Percentiles rank a stretch among this genome's conserved stretches.
These are phyloP conservation scores for Hymenotorrendiella dingleyae DNA, from an alignment of 2,329 filamentous ascomycete genomes.

Conservation along the genomic window DNA sequence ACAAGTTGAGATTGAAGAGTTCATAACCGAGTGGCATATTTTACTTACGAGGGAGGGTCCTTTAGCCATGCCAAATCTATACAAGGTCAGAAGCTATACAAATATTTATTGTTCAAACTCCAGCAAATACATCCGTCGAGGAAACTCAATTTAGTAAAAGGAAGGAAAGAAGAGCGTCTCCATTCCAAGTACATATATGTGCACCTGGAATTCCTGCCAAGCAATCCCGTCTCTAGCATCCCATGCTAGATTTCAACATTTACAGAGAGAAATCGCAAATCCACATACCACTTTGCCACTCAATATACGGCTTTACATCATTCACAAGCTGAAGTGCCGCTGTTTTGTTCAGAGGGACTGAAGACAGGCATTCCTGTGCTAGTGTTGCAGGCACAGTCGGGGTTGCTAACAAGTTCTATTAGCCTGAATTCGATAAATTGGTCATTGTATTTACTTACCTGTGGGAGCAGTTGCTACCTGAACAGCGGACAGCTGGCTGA, in stretches of 20 bases:
- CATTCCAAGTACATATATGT: no score
- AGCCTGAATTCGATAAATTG: background rate
- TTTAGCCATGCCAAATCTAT: slow-evolving; percentile 34
- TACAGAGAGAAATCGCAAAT: slow-evolving; percentile 1
- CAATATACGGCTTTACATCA: slow-evolving; percentile 24
- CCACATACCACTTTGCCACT: slow-evolving; percentile 27
- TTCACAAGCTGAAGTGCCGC: slow-evolving; percentile 24
- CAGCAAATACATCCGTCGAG: background rate
- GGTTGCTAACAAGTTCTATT: slow-evolving; percentile 15
- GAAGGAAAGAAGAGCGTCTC: no score
- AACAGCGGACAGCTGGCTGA: slow-evolving; percentile 22
- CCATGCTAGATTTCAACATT: background rate
- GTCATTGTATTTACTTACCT: slow-evolving; percentile 12
- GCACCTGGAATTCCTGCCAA: no score
- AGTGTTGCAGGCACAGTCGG: slow-evolving; percentile 25
- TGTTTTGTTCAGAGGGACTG: slow-evolving; percentile 24
- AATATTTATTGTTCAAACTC: background rate
- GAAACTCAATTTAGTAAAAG: no score
- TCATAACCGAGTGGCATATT: no score
- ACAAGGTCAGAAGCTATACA: slow-evolving; percentile 1
- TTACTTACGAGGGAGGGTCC: slow-evolving; percentile 46
- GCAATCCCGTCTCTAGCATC: no score
- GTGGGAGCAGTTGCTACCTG: slow-evolving; percentile 17
- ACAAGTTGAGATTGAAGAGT: no score
- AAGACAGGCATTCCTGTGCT: slow-evolving; percentile 27